Evolutionary conservation across 2,329 filamentous ascomycete species (phyloP).

Genomic region (Neopestalotiopsis clavispora): DNA sequence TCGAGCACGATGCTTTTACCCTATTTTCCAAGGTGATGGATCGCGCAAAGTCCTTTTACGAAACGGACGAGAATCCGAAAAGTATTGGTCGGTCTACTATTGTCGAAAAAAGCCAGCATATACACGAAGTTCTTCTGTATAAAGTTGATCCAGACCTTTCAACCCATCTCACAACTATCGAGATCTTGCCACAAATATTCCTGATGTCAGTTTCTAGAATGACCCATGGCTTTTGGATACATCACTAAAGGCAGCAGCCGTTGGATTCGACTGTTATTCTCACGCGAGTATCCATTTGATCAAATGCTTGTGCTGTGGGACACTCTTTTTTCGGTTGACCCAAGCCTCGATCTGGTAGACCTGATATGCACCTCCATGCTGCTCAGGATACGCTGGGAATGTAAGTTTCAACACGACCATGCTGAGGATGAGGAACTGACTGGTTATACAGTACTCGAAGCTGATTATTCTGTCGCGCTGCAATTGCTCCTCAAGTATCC

Average conservation of each 20-base stretch:
- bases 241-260: slow-evolving; percentile 56
- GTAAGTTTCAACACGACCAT: slow-evolving; percentile 54
- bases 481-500: slow-evolving; percentile 86
- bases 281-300: slow-evolving; percentile 89
- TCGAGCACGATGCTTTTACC: slow-evolving; percentile 91
- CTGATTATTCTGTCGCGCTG: slow-evolving; percentile 86
- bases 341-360: slow-evolving; percentile 80
- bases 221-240: slow-evolving; percentile 14
- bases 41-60: slow-evolving; percentile 84
- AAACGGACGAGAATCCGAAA: slow-evolving; percentile 58
- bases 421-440: not conserved
- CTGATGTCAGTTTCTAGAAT: slow-evolving; percentile 68
- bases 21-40: slow-evolving; percentile 90
- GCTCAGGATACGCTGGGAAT: slow-evolving; percentile 85
- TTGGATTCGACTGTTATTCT: slow-evolving; percentile 93
- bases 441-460: slow-evolving; percentile 68
- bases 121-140: slow-evolving; percentile 81
- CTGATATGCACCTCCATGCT: slow-evolving; percentile 95
- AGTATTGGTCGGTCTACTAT: slow-evolving; percentile 53
- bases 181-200: slow-evolving; percentile 96
- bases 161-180: slow-evolving; percentile 78
- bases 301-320: slow-evolving; percentile 90
- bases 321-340: slow-evolving; percentile 84
- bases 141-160: slow-evolving; percentile 85
- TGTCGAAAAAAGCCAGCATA: slow-evolving; percentile 81